phyloP scores from a whole-genome alignment of 73 alveolate species.

The Breviolum minutum region DNA sequence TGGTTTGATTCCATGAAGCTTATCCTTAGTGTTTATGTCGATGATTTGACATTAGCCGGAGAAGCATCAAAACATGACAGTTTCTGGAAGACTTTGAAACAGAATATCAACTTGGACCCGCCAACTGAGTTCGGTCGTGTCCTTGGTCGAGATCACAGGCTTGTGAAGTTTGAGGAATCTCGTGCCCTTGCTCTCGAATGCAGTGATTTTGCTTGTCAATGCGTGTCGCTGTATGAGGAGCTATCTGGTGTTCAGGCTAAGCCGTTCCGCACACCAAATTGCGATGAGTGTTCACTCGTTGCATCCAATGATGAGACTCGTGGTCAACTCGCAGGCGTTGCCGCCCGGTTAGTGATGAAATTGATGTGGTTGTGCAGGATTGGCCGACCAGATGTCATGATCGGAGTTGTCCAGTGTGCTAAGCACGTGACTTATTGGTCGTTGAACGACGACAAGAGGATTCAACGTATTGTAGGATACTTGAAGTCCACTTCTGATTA shows the following conservation, averaged over 20 bases:
- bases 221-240: background rate
- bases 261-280: background rate
- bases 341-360: background rate
- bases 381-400: background rate
- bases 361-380: background rate
- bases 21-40: background rate
- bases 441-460: background rate
- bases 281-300: background rate
- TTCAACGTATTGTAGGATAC: background rate
- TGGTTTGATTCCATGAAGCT: background rate
- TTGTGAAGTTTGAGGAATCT: background rate
- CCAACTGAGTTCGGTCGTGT: background rate
- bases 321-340: background rate
- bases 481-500: background rate
- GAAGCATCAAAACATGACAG: background rate
- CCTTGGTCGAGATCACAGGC: background rate
- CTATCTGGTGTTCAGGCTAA: background rate
- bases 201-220: background rate
- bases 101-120: background rate
- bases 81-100: background rate
- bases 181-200: background rate
- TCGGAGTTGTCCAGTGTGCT: background rate
- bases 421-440: background rate
- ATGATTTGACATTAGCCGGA: background rate
- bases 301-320: background rate